Evolutionary conservation across 495 filamentous ascomycete species (phyloP).

Genomic region (Tuber magnatum): DNA sequence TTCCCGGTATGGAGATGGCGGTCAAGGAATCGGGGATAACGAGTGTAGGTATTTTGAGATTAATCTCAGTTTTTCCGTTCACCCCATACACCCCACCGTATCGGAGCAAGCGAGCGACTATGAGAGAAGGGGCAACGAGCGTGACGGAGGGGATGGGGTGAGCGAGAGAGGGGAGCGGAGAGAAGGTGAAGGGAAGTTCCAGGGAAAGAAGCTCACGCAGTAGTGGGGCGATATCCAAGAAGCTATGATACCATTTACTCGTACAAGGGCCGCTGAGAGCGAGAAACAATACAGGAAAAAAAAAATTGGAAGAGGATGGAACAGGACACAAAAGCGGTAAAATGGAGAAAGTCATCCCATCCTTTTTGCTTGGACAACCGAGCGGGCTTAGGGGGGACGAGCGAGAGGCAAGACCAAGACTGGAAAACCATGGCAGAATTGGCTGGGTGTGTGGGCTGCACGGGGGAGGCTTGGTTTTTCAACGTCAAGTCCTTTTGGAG

Average conservation of each 20-base stretch:
- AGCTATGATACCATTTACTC: neutral
- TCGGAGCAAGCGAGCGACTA: neutral
- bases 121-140: neutral
- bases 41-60: slow-evolving; percentile 1
- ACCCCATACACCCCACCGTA: neutral
- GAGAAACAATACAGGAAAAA: neutral
- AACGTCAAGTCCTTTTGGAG: neutral
- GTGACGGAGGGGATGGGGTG: neutral
- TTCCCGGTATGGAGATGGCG: neutral
- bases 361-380: neutral
- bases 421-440: neutral
- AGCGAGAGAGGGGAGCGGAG: neutral
- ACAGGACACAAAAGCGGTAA: neutral
- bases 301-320: neutral
- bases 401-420: neutral
- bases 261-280: neutral
- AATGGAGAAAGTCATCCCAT: neutral
- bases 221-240: neutral
- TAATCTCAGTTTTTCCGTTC: neutral
- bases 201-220: neutral
- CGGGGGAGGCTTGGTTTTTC: neutral
- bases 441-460: neutral
- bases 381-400: neutral
- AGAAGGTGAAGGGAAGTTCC: neutral
- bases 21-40: neutral